Evolutionary conservation across 345 rosid genomes (phyloP), one percentile per base, ranked within the genome.

Genomic region (Salix caprea): DNA sequence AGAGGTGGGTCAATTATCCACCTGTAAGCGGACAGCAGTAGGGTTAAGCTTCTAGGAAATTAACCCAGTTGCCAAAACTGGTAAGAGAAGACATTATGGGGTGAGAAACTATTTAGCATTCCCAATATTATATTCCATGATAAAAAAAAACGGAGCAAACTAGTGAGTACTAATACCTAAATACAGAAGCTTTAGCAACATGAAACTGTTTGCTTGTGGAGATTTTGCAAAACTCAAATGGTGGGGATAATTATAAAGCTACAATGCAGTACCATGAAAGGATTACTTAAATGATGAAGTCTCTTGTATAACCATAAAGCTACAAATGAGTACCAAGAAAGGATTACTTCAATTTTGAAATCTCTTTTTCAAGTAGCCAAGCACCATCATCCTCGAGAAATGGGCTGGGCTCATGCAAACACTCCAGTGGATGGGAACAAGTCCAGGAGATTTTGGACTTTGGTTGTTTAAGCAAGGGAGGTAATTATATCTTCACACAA

Each of bases 1-100:
- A 92, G 79, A 11, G 95, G 98, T 58, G 97, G 97, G 80, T 96
- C 95, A 60, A 93, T 88, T 44, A 93, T 80, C 99, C 99, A 96
- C 75, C 98, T 96, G 92, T 62, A 77, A 3, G 21, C 26, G 58
- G 67, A 28, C 78, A 54, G 64, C 65, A 44, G 32, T 9, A 67
- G 54, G 69, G 77, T 36, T 73, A 73, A 26, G 60, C 66, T 73
- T 42, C 11, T 6, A 4, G 23, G 30, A 44, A 71, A 42, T 40
- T 18, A 66, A 28, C 4, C 70, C 39, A 67, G 26, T 6, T 19
- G 5, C 36, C 37, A 56, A 40, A 42, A 48, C 19, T 46, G 16
- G n/a, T 24, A 73, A 61, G 60, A 54, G 60, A 54, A 21, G 23
- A 54, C n/a, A 54, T 19, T 6, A 56, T 10, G 44, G 44, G 21